Evolutionary conservation across 2,329 filamentous ascomycete species (phyloP).

Genomic region (Myotisia sp.): DNA sequence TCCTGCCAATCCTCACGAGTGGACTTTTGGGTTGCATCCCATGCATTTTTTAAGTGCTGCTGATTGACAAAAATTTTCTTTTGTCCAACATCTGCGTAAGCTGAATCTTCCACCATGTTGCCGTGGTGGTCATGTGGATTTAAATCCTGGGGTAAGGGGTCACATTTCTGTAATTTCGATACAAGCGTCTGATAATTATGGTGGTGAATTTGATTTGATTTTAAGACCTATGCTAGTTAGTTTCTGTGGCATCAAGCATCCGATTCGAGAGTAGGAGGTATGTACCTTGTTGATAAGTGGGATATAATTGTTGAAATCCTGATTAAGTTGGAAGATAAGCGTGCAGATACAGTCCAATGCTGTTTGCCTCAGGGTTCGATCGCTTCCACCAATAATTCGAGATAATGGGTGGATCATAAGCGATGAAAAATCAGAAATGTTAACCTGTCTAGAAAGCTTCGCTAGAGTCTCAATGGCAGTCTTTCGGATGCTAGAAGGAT

Average conservation of each 20-base stretch:
- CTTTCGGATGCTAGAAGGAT: slow-evolving; percentile 66
- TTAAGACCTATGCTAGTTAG: slow-evolving; percentile 37
- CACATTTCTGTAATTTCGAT: slow-evolving; percentile 84
- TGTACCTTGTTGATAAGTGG: slow-evolving; percentile 78
- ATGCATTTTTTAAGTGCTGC: slow-evolving; percentile 89
- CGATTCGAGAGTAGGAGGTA: no score
- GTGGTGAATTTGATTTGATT: slow-evolving; percentile 67
- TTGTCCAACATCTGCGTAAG: slow-evolving; percentile 67
- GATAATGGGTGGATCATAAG: slow-evolving; percentile 91
- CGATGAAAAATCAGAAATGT: slow-evolving; percentile 90
- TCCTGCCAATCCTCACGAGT: slow-evolving; percentile 99
- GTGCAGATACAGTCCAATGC: slow-evolving; percentile 91
- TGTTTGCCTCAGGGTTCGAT: slow-evolving; percentile 59
- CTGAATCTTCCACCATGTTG: slow-evolving; percentile 63
- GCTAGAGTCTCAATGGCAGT: slow-evolving; percentile 89
- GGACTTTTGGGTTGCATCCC: slow-evolving; percentile 92
- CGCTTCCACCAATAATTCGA: slow-evolving; percentile 60
- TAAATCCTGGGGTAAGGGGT: slow-evolving; percentile 86
- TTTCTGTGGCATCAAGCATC: no score
- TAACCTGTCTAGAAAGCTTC: slow-evolving; percentile 87
- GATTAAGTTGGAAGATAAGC: slow-evolving; percentile 86
- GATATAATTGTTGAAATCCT: slow-evolving; percentile 89
- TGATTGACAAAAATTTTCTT: slow-evolving; percentile 97
- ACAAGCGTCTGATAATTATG: slow-evolving; percentile 86
- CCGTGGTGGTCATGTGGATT: slow-evolving; percentile 72